phyloP scores from a whole-genome alignment of 164 flowering plant genomes.

The Pachysandra terminalis region DNA sequence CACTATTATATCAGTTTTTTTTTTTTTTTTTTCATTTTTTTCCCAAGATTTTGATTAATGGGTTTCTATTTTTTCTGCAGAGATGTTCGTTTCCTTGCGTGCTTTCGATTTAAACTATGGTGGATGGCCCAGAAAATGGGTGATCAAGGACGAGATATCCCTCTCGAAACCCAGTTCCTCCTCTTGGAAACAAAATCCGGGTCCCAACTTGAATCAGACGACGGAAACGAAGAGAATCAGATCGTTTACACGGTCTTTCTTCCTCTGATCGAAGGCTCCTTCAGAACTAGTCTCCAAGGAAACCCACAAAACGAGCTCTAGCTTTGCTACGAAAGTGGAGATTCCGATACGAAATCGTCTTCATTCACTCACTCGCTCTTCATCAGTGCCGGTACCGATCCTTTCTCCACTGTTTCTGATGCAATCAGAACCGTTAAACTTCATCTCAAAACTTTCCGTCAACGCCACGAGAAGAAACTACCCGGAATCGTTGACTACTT shows the following conservation, averaged over 20 bases:
- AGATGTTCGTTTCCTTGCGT: slow-evolving; percentile 64
- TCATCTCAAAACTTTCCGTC: slow-evolving; percentile 72
- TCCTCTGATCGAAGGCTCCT: slow-evolving; percentile 67
- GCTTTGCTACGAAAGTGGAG: slow-evolving; percentile 94
- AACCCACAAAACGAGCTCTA: slow-evolving; percentile 64
- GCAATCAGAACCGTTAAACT: slow-evolving; percentile 59
- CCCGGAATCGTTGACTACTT: slow-evolving; percentile 81
- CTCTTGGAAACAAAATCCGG: slow-evolving; percentile 50
- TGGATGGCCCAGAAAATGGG: slow-evolving; percentile 88
- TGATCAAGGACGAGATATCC: slow-evolving; percentile 50
- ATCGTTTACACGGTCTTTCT: slow-evolving; percentile 55
- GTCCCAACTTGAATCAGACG: slow-evolving; percentile 38
- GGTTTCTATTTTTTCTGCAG: not conserved
- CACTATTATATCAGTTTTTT: not conserved
- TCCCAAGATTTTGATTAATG: not conserved
- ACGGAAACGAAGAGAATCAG: slow-evolving; percentile 29
- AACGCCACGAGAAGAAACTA: slow-evolving; percentile 72
- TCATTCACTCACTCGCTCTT: slow-evolving; percentile 59
- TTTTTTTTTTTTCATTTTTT: not conserved
- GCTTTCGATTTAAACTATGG: slow-evolving; percentile 71
- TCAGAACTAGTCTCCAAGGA: slow-evolving; percentile 79
- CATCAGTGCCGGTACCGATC: slow-evolving; percentile 67
- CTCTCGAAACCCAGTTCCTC: slow-evolving; percentile 65
- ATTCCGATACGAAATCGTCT: slow-evolving; percentile 50
- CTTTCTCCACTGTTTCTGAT: slow-evolving; percentile 55